Conservation (phyloP, 2,329 filamentous ascomycete species). For the Pestalotiopsis sp. region DNA sequence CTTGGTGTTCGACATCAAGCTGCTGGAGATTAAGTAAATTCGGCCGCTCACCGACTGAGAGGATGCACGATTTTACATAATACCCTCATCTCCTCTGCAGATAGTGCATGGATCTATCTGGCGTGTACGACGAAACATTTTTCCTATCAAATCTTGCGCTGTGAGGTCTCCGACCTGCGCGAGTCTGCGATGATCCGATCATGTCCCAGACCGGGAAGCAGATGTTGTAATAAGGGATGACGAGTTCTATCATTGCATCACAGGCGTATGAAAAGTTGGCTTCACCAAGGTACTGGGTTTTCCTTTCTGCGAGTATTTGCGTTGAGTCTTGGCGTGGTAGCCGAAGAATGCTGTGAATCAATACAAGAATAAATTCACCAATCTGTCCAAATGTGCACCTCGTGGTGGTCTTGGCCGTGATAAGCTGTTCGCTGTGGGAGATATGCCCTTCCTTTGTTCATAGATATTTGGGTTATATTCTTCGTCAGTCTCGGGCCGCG, state of each 20-base stretch:
- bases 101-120: conserved; percentile 26
- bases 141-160: conserved; percentile 28
- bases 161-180: conserved; percentile 51
- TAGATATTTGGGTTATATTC: no score
- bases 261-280: conserved; percentile 46
- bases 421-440: neutral
- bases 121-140: conserved; percentile 25
- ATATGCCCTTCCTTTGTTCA: neutral
- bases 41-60: neutral
- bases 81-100: conserved; percentile 16
- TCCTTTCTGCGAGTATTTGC: conserved; percentile 23
- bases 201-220: conserved; percentile 37
- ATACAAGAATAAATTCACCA: neutral
- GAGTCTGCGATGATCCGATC: conserved; percentile 44
- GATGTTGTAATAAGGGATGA: conserved; percentile 48
- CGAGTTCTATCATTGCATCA: conserved; percentile 53
- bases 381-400: neutral
- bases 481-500: no score
- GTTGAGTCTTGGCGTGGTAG: conserved; percentile 19
- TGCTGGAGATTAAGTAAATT: conserved; percentile 77
- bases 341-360: conserved; percentile 18
- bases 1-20: conserved; percentile 89
- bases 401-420: neutral
- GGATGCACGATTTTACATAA: neutral
- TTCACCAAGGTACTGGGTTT: conserved; percentile 23